phyloP scores from a whole-genome alignment of 2,329 filamentous ascomycete species.

The Colletotrichum paranaense region DNA sequence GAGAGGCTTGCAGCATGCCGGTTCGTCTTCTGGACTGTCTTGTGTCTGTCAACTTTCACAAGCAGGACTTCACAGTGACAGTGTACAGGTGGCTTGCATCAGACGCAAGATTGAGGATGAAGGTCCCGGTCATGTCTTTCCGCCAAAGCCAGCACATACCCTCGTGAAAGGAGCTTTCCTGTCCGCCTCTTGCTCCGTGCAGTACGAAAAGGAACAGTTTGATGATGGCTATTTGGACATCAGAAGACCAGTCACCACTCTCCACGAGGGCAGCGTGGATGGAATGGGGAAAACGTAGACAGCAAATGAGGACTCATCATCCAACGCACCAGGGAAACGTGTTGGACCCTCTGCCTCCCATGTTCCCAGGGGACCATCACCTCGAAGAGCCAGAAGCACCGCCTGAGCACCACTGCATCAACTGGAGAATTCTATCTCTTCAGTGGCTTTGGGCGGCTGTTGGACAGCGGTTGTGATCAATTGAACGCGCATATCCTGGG shows the following conservation, averaged over 20 bases:
- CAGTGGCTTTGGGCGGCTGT: background rate
- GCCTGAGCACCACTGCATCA: background rate
- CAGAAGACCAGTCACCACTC: background rate
- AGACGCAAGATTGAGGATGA: slow-evolving; percentile 7
- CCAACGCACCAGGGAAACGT: slow-evolving; percentile 14
- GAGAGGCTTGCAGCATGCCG: slow-evolving; percentile 24
- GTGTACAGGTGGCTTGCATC: slow-evolving; percentile 22
- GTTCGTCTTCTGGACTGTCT: slow-evolving; percentile 8
- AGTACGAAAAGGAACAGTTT: background rate
- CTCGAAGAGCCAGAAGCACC: slow-evolving; percentile 1
- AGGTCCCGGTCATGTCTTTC: background rate
- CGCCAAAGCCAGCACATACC: background rate
- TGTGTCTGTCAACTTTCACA: background rate
- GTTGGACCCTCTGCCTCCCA: background rate
- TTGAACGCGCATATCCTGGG: slow-evolving; percentile 13
- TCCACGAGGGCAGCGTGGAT: background rate
- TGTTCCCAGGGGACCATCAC: background rate
- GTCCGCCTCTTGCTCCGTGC: background rate
- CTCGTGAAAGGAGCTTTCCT: background rate
- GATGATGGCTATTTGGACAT: background rate
- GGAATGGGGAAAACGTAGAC: background rate
- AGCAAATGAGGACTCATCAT: slow-evolving; percentile 10
- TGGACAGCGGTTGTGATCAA: background rate
- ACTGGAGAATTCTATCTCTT: background rate
- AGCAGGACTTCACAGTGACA: background rate